Conservation (phyloP, 148 eudicot species). For the Suaeda aralocaspica region DNA sequence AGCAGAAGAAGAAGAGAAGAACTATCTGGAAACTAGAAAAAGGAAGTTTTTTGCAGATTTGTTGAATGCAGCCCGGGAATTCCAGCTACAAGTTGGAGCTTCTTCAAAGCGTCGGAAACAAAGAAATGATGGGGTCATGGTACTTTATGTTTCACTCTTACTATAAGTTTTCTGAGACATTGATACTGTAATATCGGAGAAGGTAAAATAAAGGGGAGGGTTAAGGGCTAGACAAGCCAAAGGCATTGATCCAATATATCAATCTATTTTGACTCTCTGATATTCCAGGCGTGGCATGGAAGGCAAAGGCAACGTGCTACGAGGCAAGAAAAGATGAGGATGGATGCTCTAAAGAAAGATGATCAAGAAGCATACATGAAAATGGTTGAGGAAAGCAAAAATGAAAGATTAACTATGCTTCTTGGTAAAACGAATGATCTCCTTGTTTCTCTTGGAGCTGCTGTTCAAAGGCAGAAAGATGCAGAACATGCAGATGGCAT, state of each 20-base stretch:
- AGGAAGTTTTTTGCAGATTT: constrained; percentile 85
- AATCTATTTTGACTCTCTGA: constrained; percentile 4
- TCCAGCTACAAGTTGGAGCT: constrained; percentile 77
- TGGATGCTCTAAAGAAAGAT: constrained; percentile 81
- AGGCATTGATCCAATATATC: constrained; percentile 6
- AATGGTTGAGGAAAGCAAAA: constrained; percentile 99
- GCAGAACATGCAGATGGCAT: constrained; percentile 70
- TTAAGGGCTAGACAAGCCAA: neutral
- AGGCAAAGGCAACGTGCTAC: constrained; percentile 95
- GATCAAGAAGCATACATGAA: constrained; percentile 95
- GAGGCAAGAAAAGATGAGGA: constrained; percentile 77
- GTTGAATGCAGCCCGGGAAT: constrained; percentile 88
- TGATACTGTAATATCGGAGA: neutral
- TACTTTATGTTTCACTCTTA: constrained; percentile 23
- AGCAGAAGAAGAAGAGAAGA: constrained; percentile 86
- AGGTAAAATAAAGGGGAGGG: neutral
- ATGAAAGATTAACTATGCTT: constrained; percentile 88
- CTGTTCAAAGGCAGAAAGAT: constrained; percentile 97
- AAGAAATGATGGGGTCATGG: constrained; percentile 91
- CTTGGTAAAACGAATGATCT: constrained; percentile 96
- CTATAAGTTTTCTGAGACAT: constrained; percentile 12
- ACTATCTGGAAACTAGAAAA: constrained; percentile 64
- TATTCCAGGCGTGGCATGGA: constrained; percentile 89
- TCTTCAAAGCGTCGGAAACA: constrained; percentile 81
- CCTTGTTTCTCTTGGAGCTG: constrained; percentile 89